phyloP scores from a whole-genome alignment of 495 filamentous ascomycete genomes.

The Umbilicaria muhlenbergii region DNA sequence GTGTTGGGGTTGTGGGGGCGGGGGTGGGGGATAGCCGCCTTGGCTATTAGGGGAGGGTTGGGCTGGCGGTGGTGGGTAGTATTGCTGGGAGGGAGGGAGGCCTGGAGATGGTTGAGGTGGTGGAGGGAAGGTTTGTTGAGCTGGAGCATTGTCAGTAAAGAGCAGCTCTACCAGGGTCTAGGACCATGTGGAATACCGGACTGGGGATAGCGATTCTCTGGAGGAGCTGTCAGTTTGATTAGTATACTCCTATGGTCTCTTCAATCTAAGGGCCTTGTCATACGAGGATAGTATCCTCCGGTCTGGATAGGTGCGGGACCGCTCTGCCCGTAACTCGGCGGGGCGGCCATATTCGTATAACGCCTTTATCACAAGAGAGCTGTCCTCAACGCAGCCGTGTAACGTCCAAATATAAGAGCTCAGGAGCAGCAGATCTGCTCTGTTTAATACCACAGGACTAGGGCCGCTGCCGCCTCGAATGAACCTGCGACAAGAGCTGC shows the following conservation, averaged over 20 bases:
- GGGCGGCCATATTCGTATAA: slow-evolving; percentile 3
- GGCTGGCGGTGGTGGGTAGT: slow-evolving; percentile 13
- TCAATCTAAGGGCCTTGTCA: background rate
- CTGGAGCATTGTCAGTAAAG: too few relatives aligned
- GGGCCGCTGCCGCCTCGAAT: too few relatives aligned
- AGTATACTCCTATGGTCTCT: background rate
- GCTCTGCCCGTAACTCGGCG: slow-evolving; percentile 9
- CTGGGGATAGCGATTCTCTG: slow-evolving; percentile 7
- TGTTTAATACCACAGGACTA: too few relatives aligned
- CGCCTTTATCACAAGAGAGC: too few relatives aligned
- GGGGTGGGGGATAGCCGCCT: slow-evolving; percentile 12
- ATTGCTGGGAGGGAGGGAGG: background rate
- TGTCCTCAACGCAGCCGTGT: too few relatives aligned
- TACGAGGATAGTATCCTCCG: slow-evolving; percentile 10
- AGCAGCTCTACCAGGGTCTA: too few relatives aligned
- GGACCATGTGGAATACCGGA: slow-evolving; percentile 1
- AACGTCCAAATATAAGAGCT: too few relatives aligned
- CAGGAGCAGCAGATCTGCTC: too few relatives aligned
- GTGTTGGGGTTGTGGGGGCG: slow-evolving; percentile 7
- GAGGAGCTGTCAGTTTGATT: slow-evolving; percentile 10
- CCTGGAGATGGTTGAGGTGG: slow-evolving; percentile 16
- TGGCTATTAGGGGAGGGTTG: slow-evolving; percentile 14
- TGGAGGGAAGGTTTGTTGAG: slow-evolving; percentile 23
- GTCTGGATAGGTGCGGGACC: background rate
- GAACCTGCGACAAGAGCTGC: too few relatives aligned